Percentiles rank a stretch among this genome's conserved stretches.
These are phyloP conservation scores for Lepidopterella palustris DNA, from an alignment of 495 filamentous ascomycete genomes.

Conservation along the genomic window DNA sequence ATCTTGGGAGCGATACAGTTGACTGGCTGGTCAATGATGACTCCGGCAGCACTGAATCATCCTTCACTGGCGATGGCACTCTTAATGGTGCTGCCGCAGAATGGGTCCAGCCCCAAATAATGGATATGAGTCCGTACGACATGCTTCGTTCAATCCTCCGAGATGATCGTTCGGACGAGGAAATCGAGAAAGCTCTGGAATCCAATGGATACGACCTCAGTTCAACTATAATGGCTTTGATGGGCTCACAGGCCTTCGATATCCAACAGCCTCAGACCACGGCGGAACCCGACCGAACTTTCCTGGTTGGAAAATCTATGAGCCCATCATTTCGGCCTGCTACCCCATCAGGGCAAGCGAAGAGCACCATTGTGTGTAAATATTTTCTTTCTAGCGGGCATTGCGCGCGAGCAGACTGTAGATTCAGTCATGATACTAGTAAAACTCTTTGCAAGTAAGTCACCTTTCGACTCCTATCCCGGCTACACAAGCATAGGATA, in stretches of 20 bases:
- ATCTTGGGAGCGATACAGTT: conserved; percentile 86
- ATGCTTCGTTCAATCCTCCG: conserved; percentile 94
- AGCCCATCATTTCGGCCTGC: conserved; percentile 63
- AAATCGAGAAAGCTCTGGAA: conserved; percentile 84
- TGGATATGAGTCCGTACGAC: conserved; percentile 96
- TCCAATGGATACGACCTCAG: conserved; percentile 88
- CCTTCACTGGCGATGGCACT: conserved; percentile 51
- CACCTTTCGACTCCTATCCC: neutral
- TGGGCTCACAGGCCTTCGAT: conserved; percentile 49
- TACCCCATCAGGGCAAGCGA: conserved; percentile 65
- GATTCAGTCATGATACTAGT: conserved; percentile 93
- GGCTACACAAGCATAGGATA: conserved; percentile 5
- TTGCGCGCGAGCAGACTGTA: conserved; percentile 90
- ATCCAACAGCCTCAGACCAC: conserved; percentile 14
- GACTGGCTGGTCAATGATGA: conserved; percentile 97
- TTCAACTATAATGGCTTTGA: conserved; percentile 78
- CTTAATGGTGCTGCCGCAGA: conserved; percentile 71
- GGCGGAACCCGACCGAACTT: conserved; percentile 35
- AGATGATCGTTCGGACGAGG: conserved; percentile 81
- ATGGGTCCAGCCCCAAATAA: conserved; percentile 67
- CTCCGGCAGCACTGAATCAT: conserved; percentile 63
- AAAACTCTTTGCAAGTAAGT: conserved; percentile 98
- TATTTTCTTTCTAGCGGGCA: conserved; percentile 90
- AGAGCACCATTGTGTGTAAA: conserved; percentile 78
- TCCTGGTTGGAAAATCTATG: conserved; percentile 90